phyloP scores from a whole-genome alignment of 2,329 filamentous ascomycete genomes.

The Lasiodiplodia citricola region DNA sequence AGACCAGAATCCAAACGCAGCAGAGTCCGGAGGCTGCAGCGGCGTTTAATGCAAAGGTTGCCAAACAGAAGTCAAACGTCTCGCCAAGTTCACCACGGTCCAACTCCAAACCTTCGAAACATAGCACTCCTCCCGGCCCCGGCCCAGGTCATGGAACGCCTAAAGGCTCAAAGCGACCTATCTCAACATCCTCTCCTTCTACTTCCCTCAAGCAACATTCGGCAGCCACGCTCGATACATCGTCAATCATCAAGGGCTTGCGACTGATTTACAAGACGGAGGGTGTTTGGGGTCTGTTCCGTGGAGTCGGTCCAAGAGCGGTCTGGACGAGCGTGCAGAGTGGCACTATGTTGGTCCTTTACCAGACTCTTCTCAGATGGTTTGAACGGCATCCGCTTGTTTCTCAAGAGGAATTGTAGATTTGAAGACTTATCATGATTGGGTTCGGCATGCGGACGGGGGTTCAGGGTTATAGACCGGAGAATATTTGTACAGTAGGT shows the following conservation, averaged over 20 bases:
- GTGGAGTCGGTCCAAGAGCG: slow-evolving; percentile 87
- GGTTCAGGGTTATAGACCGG: not conserved
- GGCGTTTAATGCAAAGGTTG: not conserved
- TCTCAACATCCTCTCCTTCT: slow-evolving; percentile 88
- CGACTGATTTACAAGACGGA: slow-evolving; percentile 89
- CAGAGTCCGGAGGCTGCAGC: slow-evolving; percentile 59
- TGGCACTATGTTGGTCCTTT: slow-evolving; percentile 94
- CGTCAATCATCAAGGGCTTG: slow-evolving; percentile 83
- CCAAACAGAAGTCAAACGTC: not conserved
- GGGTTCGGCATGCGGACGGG: not conserved
- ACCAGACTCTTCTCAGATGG: slow-evolving; percentile 82
- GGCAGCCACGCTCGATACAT: slow-evolving; percentile 81
- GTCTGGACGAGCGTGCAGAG: slow-evolving; percentile 99
- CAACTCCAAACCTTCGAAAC: slow-evolving; percentile 35
- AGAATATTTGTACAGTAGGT: slow-evolving; percentile 14
- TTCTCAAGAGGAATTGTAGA: slow-evolving; percentile 7
- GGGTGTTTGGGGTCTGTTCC: slow-evolving; percentile 87
- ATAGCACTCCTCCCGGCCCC: slow-evolving; percentile 33
- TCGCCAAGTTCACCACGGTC: slow-evolving; percentile 2
- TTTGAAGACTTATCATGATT: not conserved
- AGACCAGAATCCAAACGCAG: slow-evolving; percentile 95
- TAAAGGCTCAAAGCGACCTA: slow-evolving; percentile 66
- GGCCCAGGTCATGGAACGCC: slow-evolving; percentile 36
- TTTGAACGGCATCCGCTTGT: slow-evolving; percentile 65
- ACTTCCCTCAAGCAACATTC: slow-evolving; percentile 81